phyloP scores from a whole-genome alignment of 2,329 filamentous ascomycete species.

The Neocatenulostroma microsporum region DNA sequence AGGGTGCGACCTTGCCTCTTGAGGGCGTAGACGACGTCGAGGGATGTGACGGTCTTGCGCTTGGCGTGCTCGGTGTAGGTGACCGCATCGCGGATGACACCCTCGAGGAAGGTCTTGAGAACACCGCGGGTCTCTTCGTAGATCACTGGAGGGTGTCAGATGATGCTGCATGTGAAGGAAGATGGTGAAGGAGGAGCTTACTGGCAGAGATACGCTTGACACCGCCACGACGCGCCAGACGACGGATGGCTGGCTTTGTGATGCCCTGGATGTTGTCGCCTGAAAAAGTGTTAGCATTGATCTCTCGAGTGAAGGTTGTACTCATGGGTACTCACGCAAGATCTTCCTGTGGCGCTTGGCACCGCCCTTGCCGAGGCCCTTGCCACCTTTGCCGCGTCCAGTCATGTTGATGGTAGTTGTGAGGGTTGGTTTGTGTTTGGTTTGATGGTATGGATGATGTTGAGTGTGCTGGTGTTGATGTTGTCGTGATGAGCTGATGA shows the following conservation, averaged over 20 bases:
- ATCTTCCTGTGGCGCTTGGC: slow-evolving; percentile 67
- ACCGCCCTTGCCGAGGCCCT: slow-evolving; percentile 13
- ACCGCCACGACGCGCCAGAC: slow-evolving; percentile 66
- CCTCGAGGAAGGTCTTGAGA: slow-evolving; percentile 46
- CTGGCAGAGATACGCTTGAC: slow-evolving; percentile 64
- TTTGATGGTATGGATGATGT: neutral
- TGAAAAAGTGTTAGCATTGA: neutral
- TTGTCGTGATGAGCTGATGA: slow-evolving; percentile 16
- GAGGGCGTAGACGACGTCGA: slow-evolving; percentile 55
- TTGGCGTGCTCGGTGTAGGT: slow-evolving; percentile 43
- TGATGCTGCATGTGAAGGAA: slow-evolving; percentile 14
- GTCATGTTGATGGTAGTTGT: slow-evolving; percentile 1
- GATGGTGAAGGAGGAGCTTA: slow-evolving; percentile 33
- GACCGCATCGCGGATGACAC: slow-evolving; percentile 42
- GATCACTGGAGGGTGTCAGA: slow-evolving; percentile 38
- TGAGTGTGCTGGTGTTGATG: neutral
- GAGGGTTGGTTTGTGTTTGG: neutral
- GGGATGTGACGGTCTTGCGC: slow-evolving; percentile 55
- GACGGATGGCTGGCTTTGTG: slow-evolving; percentile 63
- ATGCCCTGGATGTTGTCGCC: slow-evolving; percentile 97
- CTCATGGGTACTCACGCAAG: no score
- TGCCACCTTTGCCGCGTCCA: slow-evolving; percentile 10
- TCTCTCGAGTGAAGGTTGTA: no score
- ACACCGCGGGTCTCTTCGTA: slow-evolving; percentile 55
- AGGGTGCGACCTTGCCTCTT: slow-evolving; percentile 26